Percentiles rank a stretch among this genome's conserved stretches.
Evolutionary conservation across 257 asterid genomes (phyloP).

Genomic region (Linderniella brevidens): DNA sequence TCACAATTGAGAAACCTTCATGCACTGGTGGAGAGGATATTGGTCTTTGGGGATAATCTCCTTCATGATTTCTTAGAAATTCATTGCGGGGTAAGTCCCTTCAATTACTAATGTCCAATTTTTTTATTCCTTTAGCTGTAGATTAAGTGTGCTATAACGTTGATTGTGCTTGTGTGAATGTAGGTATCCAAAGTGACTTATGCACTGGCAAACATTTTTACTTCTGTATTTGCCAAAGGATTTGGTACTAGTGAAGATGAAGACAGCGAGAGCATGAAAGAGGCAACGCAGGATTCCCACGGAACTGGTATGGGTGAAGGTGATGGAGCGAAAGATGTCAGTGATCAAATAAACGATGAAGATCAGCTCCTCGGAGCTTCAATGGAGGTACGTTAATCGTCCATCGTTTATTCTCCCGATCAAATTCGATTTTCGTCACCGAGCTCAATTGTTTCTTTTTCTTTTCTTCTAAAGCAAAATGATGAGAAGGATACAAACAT

Average conservation of each 20-base stretch:
- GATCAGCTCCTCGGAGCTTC: conserved; percentile 81
- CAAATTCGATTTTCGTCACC: background rate
- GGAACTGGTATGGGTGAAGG: conserved; percentile 99
- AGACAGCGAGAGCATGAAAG: conserved; percentile 24
- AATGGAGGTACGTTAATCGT: conserved; percentile 29
- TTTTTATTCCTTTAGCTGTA: background rate
- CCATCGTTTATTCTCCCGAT: conserved; percentile 1
- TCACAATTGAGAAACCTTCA: conserved; percentile 28
- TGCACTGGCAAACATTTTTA: conserved; percentile 53
- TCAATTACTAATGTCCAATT: conserved; percentile 1
- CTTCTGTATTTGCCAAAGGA: conserved; percentile 61
- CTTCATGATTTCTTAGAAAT: conserved; percentile 45
- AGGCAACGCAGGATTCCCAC: conserved; percentile 42
- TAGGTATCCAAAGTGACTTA: conserved; percentile 58
- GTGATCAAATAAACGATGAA: conserved; percentile 78
- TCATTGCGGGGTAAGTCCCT: conserved; percentile 50
- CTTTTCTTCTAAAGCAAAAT: conserved; percentile 27
- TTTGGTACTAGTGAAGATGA: conserved; percentile 58
- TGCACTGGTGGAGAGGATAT: conserved; percentile 29
- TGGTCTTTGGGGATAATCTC: conserved; percentile 50
- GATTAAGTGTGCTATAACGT: too few species aligned
- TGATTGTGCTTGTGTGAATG: conserved; percentile 8
- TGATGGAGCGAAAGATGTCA: conserved; percentile 63
- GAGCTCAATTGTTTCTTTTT: conserved; percentile 4
- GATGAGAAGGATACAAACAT: conserved; percentile 40